Evolutionary conservation across 139 green algal species (phyloP), one percentile per base, ranked within the genome.

Genomic region (Gonium pectorale): DNA sequence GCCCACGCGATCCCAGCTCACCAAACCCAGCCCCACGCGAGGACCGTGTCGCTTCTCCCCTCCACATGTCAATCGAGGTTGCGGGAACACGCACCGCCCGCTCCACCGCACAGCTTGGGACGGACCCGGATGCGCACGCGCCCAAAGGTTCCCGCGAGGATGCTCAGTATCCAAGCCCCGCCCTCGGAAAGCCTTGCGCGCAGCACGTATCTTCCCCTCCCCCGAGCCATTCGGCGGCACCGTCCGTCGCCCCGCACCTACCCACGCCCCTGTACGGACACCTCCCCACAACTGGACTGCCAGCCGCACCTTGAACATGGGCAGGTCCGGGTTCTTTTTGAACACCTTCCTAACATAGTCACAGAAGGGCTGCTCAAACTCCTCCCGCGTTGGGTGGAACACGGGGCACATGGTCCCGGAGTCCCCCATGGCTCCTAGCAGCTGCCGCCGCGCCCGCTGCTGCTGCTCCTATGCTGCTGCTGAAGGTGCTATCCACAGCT

Each of bases 271-370:
- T 0, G n/a, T n/a, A n/a, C n/a, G n/a, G n/a, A n/a, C 44, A 33
- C 69, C 31, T 3, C 24, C 69, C 22, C n/a, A 72, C 19, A n/a
- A 22, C 27, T 15, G 6, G 19, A n/a, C n/a, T n/a, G 6, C 56
- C 22, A 15, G 19, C 9, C 85, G 15, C 52, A 91, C 93, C 87
- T 94, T 94, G 89, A 95, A 94, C 90, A 94, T 94, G 15, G 93
- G 63, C 38, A 95, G 46, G 68, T 94, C 86, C 43, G 90, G 88
- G 46, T 94, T 9, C 49, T 93, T 86, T 21, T 59, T 52, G 56
- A 94, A 91, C 4, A 93, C 62, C 59, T 87, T 86, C 22, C 81
- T 41, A 3, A 94, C 89, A 66, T 89, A 95, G 19, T 92, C 86
- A n/a, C 44, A 79, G 31, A 94, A 94, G 0, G 92, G 92, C 79